Base-by-base conservation (phyloP, 768 basidiomycete genomes). In the Glaciozyma martinii region DNA sequence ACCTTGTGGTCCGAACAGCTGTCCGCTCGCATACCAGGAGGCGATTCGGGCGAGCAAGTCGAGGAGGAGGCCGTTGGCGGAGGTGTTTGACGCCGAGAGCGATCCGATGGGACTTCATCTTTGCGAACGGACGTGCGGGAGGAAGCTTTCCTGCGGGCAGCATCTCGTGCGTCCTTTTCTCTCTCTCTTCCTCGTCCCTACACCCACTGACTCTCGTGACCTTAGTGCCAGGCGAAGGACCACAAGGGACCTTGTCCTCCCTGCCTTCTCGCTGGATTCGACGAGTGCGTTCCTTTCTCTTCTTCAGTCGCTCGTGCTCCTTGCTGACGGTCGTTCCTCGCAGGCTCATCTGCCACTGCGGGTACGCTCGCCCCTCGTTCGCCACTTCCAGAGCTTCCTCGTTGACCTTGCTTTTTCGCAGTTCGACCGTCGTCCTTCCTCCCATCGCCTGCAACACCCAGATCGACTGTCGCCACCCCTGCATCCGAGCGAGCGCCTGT, bases 191-290 rank as follows among this genome's bases (percentile, higher is more conserved):
- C n/a, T n/a, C n/a, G n/a, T n/a, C n/a, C n/a, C n/a, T n/a, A n/a
- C n/a, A n/a, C n/a, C n/a, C n/a, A n/a, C n/a, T n/a, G n/a, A n/a
- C n/a, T n/a, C n/a, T n/a, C n/a, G n/a, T n/a, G n/a, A n/a, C n/a
- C n/a, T 29, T 47, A 59, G 30, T 99, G 94, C 74, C 84, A 87
- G 65, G 80, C 81, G 72, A 79, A 80, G 47, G 94, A 98, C 74
- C 94, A 99, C 76, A 82, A 80, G 63, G 90, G 90, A 0, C 77
- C 81, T 0, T 99, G 95, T 75, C 85, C 82, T 1, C 81, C 85
- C 27, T 99, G 95, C 76, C 78, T 94, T 58, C 82, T 85, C 75
- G 90, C 90, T 53, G 86, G 86, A 1, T 99, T 93, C 71, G 92
- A 97, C 49, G 95, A 99, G 84, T 86, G 67, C 37, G 82, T 72